Evolutionary conservation across 441 rosid genomes (phyloP).

Genomic region (Syzygium malaccense): DNA sequence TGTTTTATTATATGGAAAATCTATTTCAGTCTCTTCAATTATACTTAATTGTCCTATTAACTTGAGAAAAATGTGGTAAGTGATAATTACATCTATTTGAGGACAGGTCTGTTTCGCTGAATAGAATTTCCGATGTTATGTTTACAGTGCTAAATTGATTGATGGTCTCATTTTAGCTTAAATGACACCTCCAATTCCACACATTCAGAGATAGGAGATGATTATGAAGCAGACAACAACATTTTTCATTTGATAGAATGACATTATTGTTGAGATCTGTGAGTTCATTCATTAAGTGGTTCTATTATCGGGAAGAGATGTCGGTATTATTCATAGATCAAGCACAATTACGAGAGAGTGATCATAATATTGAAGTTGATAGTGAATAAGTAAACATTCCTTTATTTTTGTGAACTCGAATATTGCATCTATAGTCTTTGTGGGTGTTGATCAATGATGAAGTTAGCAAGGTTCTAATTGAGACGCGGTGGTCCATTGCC

Average conservation of each 20-base stretch:
- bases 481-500: rapidly evolving
- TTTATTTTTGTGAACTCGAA: not conserved
- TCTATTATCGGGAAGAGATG: not conserved
- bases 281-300: not conserved
- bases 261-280: no score
- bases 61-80: not conserved
- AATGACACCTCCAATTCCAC: not conserved
- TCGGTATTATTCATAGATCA: not conserved
- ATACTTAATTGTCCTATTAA: not conserved
- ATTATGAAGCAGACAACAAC: no score
- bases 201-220: no score
- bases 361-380: not conserved
- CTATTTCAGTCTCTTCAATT: not conserved
- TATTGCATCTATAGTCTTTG: not conserved
- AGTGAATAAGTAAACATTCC: not conserved
- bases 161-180: no score
- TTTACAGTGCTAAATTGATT: not conserved
- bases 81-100: not conserved
- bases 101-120: no score
- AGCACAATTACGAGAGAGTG: not conserved
- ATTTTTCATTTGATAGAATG: no score
- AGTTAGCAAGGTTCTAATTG: not conserved
- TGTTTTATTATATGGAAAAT: no score
- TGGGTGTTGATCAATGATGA: rapidly evolving
- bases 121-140: not conserved